A percentile compares a stretch with the other conserved stretches of the same genome.
These are phyloP conservation scores for Draba incana DNA, from an alignment of 345 rosid species.

Conservation along the genomic window DNA sequence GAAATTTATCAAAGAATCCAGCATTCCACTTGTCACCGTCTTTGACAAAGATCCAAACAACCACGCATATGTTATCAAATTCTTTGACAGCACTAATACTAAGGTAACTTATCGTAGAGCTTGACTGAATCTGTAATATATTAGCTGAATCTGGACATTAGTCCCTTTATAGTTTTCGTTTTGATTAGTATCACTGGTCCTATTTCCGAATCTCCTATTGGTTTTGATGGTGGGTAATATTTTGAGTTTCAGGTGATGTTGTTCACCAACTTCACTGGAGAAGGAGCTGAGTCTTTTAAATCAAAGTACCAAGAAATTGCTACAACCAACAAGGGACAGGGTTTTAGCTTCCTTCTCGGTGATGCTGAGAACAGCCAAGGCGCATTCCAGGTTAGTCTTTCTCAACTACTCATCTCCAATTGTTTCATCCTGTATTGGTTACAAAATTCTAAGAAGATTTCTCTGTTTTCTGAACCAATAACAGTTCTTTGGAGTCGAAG, in stretches of 20 bases:
- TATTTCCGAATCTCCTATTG: conserved; percentile 14
- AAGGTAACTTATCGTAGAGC: conserved; percentile 56
- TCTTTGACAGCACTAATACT: conserved; percentile 64
- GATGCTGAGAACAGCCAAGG: conserved; percentile 85
- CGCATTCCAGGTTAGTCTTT: conserved; percentile 83
- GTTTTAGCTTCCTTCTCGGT: conserved; percentile 80
- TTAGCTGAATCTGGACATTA: conserved; percentile 4
- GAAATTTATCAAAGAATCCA: conserved; percentile 81
- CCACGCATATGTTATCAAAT: conserved; percentile 85
- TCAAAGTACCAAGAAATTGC: conserved; percentile 77
- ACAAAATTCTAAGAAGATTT: conserved; percentile 8
- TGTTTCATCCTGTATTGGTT: conserved; percentile 1
- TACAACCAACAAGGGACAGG: conserved; percentile 68
- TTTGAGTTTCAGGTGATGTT: conserved; percentile 72
- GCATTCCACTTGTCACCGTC: conserved; percentile 74
- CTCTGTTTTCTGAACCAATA: conserved; percentile 24
- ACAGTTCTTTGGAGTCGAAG: conserved; percentile 95
- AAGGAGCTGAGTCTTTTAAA: conserved; percentile 61
- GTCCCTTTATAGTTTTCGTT: background rate
- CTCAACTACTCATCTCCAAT: conserved; percentile 2
- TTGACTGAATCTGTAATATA: conserved; percentile 6
- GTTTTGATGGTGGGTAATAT: conserved; percentile 28
- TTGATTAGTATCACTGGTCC: background rate
- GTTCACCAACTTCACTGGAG: conserved; percentile 67
- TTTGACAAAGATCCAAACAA: conserved; percentile 73